Conservation (phyloP, 75 land plant species). For the Larix kaempferi region DNA sequence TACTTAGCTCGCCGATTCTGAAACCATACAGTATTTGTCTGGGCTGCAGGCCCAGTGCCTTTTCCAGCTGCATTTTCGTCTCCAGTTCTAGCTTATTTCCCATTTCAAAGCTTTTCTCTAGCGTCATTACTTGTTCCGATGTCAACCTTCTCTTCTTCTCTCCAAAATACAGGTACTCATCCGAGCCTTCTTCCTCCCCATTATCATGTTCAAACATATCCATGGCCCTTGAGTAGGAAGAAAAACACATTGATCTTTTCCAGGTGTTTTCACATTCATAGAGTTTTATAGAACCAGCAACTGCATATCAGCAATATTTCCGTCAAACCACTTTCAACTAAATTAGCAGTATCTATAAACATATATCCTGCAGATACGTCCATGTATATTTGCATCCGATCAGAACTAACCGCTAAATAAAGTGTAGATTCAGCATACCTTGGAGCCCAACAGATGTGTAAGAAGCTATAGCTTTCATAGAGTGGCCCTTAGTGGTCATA, state of each 20-base stretch:
- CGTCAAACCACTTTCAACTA: neutral
- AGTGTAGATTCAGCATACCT: neutral
- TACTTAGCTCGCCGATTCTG: constrained; percentile 1
- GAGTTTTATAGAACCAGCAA: neutral
- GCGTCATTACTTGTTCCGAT: neutral
- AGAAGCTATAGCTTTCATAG: neutral
- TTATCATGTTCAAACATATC: neutral
- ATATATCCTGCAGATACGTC: neutral
- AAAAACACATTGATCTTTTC: neutral
- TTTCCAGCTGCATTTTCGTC: neutral
- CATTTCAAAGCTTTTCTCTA: neutral
- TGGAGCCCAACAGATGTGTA: neutral
- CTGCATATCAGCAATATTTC: neutral
- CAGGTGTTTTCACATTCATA: neutral
- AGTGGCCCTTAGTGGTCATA: too few relatives aligned
- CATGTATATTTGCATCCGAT: too few relatives aligned
- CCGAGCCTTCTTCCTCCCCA: neutral
- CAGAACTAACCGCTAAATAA: neutral
- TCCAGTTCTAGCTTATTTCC: neutral
- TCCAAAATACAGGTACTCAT: neutral
- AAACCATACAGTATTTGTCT: constrained; percentile 7
- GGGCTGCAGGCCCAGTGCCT: constrained; percentile 1
- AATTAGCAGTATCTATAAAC: neutral
- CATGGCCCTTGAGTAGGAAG: neutral
- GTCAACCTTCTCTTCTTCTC: neutral